Conservation (phyloP, 2,329 filamentous ascomycete species). For the Neonectria coccinea region DNA sequence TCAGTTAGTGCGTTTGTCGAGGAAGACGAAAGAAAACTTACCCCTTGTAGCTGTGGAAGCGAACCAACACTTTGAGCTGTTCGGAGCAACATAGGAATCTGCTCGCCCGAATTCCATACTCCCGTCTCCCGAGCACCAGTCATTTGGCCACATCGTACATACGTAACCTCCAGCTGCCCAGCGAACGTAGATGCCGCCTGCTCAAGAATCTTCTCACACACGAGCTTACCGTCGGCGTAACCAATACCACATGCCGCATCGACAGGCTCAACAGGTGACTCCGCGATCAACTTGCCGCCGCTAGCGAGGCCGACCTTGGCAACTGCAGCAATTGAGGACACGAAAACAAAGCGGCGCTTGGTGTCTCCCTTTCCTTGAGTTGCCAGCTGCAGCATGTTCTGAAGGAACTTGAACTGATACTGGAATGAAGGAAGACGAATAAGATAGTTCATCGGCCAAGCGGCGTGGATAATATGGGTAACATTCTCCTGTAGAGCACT, state of each 20-base stretch:
- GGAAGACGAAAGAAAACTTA: conserved; percentile 12
- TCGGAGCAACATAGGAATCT: conserved; percentile 38
- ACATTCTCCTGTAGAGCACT: conserved; percentile 25
- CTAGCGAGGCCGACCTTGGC: conserved; percentile 25
- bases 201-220: conserved; percentile 40
- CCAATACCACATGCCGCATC: conserved; percentile 36
- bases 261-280: conserved; percentile 27
- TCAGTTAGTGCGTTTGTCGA: conserved; percentile 2
- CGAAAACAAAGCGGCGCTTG: conserved; percentile 44
- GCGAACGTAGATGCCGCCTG: conserved; percentile 18
- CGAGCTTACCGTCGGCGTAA: conserved; percentile 41
- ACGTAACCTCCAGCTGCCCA: conserved; percentile 29
- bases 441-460: conserved; percentile 45
- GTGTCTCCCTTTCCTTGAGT: conserved; percentile 11
- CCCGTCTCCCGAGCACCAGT: conserved; percentile 32
- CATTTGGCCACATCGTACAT: conserved; percentile 38
- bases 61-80: conserved; percentile 31
- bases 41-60: conserved; percentile 31
- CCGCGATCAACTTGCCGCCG: conserved; percentile 25
- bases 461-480: conserved; percentile 40
- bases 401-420: conserved; percentile 38
- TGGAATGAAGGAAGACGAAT: conserved; percentile 34
- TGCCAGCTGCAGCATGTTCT: conserved; percentile 35
- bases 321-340: conserved; percentile 48
- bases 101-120: conserved; percentile 36